phyloP scores from a whole-genome alignment of 2,329 filamentous ascomycete species.

The Verticillium nonalfalfae region DNA sequence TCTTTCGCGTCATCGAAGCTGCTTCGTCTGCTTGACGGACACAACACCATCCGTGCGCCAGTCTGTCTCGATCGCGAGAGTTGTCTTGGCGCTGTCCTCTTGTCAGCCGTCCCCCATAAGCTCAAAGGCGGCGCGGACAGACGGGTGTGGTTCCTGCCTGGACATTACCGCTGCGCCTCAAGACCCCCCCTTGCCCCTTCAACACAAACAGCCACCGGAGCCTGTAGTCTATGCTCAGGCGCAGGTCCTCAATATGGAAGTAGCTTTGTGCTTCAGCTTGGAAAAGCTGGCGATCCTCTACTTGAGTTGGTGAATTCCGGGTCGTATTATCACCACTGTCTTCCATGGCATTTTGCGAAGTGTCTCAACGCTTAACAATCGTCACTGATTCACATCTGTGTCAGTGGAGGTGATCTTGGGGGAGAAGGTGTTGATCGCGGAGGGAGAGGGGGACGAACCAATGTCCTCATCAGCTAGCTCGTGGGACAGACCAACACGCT shows the following conservation, averaged over 20 bases:
- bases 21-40: not conserved
- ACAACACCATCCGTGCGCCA: not conserved
- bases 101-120: not conserved
- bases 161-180: not conserved
- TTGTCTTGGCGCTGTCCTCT: constrained; percentile 1
- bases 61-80: constrained; percentile 8
- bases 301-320: not conserved
- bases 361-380: constrained; percentile 61
- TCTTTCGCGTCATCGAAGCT: not conserved
- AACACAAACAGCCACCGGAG: not conserved
- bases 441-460: constrained; percentile 49
- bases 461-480: constrained; percentile 97
- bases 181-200: not conserved
- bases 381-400: constrained; percentile 23
- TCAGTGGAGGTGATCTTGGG: not conserved
- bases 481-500: constrained; percentile 85
- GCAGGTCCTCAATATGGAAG: not conserved
- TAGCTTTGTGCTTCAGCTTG: not conserved
- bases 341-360: constrained; percentile 13
- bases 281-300: not conserved
- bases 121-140: not conserved
- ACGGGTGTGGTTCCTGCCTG: not conserved
- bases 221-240: not conserved
- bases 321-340: constrained; percentile 7
- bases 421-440: not conserved